Evolutionary conservation across 73 alveolate genomes (phyloP), one percentile per base, ranked within the genome.

Genomic region (Effrenium voratum): DNA sequence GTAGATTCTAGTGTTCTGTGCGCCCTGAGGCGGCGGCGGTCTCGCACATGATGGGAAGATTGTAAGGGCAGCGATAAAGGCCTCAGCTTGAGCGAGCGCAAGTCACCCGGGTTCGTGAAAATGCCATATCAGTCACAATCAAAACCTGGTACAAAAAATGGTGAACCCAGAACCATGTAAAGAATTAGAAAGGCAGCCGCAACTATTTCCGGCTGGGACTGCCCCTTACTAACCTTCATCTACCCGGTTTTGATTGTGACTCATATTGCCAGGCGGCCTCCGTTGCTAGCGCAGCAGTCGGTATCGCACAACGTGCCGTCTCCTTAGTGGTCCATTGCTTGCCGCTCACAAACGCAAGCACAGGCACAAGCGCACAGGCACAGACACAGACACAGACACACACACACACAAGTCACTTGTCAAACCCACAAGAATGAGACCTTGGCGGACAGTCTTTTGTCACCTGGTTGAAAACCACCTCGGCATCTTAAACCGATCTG

Each of bases 31-130:
- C 19, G 52, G 63, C 5, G 44, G 60, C 94, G 13, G 95, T 87
- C 72, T 87, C 84, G 52, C 95, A 87, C 95, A 87, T 87, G 59
- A 87, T 87, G 28, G 95, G 95, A 83, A 87, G 50, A 52, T 87
- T 30, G 68, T 47, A 60, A 49, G 95, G 95, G 32, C 95, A 87
- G 1, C 95, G 95, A 49, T 87, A 87, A 15, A 87, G 52, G 38
- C 95, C 95, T 87, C 32, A 22, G 15, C 75, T 8, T 38, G 75
- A 22, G n/a, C 30, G 75, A 60, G 75, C 75, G 4, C 40, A 38
- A 24, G 75, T 73, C 83, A n/a, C 30, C 16, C 50, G 50, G 24
- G 50, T 2, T 34, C 30, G 1, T 12, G 30, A 15, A 22, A 55
- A 38, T 6, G 6, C 6, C 24, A 73, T 36, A 15, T 73, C n/a